A percentile compares a stretch with the other conserved stretches of the same genome.
Conservation (phyloP, 345 rosid species). For the Kandelia obovata region DNA sequence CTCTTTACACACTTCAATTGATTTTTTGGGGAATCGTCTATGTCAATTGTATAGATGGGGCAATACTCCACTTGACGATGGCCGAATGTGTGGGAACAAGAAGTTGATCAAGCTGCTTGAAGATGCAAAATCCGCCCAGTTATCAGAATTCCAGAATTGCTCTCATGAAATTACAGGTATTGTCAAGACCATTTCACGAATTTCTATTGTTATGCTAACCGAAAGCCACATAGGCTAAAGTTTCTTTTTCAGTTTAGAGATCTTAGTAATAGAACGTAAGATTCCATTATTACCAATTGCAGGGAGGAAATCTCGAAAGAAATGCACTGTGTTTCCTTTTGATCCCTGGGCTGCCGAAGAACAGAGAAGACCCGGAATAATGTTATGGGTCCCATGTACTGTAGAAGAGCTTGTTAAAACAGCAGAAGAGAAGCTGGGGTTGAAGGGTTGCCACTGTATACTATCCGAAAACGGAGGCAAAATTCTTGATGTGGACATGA, state of each 20-base stretch:
- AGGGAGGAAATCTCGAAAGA: slow-evolving; percentile 41
- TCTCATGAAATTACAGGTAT: slow-evolving; percentile 51
- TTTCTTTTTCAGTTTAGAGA: background rate
- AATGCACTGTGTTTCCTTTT: slow-evolving; percentile 74
- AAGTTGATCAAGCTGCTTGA: slow-evolving; percentile 74
- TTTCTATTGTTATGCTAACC: background rate
- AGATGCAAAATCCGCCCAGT: slow-evolving; percentile 48
- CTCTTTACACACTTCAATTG: too few species aligned
- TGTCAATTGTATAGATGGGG: slow-evolving; percentile 64
- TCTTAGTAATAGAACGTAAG: background rate
- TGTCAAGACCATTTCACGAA: background rate
- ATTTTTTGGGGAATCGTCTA: background rate
- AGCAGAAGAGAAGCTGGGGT: slow-evolving; percentile 48
- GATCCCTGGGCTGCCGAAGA: slow-evolving; percentile 53
- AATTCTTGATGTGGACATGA: slow-evolving; percentile 60
- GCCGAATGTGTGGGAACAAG: slow-evolving; percentile 68
- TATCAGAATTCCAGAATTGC: slow-evolving; percentile 31
- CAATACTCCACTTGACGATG: slow-evolving; percentile 75
- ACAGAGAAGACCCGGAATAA: slow-evolving; percentile 51
- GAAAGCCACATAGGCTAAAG: too few species aligned
- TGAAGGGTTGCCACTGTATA: slow-evolving; percentile 38
- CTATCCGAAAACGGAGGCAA: slow-evolving; percentile 70
- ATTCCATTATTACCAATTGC: slow-evolving; percentile 19
- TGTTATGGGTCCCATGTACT: slow-evolving; percentile 61
- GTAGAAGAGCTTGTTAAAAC: slow-evolving; percentile 50